phyloP scores from a whole-genome alignment of 345 rosid genomes.

The Brassica rapa region DNA sequence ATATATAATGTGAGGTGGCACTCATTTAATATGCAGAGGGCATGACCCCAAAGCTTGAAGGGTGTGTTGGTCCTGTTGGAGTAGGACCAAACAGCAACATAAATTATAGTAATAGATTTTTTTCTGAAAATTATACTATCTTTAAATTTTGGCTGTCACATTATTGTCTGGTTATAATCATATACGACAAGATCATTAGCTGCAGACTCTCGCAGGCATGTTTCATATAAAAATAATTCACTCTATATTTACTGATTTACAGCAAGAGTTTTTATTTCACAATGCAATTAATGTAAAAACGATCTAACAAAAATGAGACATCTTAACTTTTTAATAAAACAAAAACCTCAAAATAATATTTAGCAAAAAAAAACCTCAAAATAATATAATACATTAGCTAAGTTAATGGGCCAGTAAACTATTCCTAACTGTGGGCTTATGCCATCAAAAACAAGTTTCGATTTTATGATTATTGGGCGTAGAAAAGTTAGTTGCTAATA shows the following conservation, averaged over 20 bases:
- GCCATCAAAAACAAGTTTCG: too few species aligned
- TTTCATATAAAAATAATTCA: not conserved
- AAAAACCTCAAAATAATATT: too few species aligned
- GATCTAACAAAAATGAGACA: too few species aligned
- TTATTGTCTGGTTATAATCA: constrained; percentile 37
- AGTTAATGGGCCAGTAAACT: too few species aligned
- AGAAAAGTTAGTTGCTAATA: too few species aligned
- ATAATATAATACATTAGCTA: too few species aligned
- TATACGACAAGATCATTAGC: constrained; percentile 36
- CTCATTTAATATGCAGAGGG: constrained; percentile 29
- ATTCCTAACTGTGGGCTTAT: too few species aligned
- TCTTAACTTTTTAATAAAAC: too few species aligned
- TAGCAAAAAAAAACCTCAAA: too few species aligned
- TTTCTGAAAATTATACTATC: not conserved
- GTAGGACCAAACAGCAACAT: constrained; percentile 39
- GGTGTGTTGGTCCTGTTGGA: constrained; percentile 9
- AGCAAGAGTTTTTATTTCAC: not conserved
- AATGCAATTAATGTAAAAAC: too few species aligned
- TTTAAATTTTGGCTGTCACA: constrained; percentile 29
- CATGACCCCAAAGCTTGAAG: constrained; percentile 25
- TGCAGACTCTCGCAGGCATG: constrained; percentile 23
- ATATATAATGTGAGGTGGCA: constrained; percentile 8
- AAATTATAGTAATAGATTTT: not conserved
- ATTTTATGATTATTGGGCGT: too few species aligned
- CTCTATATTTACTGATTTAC: not conserved